Percentiles rank a stretch among this genome's conserved stretches.
These are phyloP conservation scores for Sporothrix schenckii DNA, from an alignment of 2,329 filamentous ascomycete genomes.

Conservation along the genomic window DNA sequence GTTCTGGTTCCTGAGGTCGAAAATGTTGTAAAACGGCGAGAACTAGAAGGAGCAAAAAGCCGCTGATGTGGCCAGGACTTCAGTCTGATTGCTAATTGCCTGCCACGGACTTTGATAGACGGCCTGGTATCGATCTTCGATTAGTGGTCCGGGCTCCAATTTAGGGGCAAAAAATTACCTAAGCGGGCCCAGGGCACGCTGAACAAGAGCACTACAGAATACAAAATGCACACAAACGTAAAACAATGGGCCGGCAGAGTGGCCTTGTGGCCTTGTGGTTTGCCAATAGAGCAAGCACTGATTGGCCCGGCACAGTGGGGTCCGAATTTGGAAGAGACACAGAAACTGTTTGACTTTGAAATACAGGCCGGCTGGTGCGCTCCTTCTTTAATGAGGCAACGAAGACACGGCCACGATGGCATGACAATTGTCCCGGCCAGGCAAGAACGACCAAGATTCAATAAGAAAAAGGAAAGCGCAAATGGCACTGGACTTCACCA, in stretches of 20 bases:
- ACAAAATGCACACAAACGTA: background rate
- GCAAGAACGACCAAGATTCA: background rate
- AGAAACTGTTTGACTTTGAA: conserved; percentile 23
- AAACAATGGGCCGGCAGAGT: background rate
- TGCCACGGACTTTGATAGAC: conserved; percentile 25
- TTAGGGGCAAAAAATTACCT: conserved; percentile 30
- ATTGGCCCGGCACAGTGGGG: conserved; percentile 24
- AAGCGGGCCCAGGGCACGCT: conserved; percentile 27
- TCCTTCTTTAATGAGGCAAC: conserved; percentile 12
- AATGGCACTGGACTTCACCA: background rate
- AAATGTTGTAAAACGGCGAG: conserved; percentile 17
- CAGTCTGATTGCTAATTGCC: conserved; percentile 32
- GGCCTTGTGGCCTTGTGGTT: conserved; percentile 1
- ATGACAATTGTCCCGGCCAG: background rate
- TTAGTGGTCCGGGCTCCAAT: background rate
- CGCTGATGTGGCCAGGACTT: conserved; percentile 32
- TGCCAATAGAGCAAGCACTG: conserved; percentile 7
- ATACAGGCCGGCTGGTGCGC: background rate
- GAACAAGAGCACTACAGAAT: background rate
- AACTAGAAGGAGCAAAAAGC: conserved; percentile 23
- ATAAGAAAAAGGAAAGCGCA: background rate
- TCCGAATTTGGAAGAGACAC: conserved; percentile 18
- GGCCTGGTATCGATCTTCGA: background rate
- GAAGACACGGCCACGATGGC: background rate
- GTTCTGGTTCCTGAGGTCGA: background rate